phyloP scores from a whole-genome alignment of 495 filamentous ascomycete genomes.

The Aspergillus taichungensis region DNA sequence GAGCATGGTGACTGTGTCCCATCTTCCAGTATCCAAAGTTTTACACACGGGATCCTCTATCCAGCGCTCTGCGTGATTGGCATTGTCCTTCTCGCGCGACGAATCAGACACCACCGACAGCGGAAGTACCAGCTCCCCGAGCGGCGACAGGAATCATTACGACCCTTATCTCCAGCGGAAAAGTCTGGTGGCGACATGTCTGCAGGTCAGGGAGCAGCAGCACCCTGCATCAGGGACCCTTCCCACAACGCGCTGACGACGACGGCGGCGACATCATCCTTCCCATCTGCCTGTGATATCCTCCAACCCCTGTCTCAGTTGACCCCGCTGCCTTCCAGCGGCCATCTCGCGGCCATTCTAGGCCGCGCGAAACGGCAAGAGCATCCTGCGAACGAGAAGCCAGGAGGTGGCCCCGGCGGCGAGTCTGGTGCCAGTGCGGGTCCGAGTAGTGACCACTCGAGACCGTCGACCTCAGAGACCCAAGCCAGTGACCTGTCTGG shows the following conservation, averaged over 20 bases:
- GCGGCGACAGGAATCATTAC: slow-evolving; percentile 16
- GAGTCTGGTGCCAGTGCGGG: not conserved
- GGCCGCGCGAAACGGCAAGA: slow-evolving; percentile 1
- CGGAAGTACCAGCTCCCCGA: slow-evolving; percentile 5
- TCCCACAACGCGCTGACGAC: slow-evolving; percentile 1
- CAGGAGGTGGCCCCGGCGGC: slow-evolving; percentile 4
- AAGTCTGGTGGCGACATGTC: slow-evolving; percentile 14
- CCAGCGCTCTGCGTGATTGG: slow-evolving; percentile 11
- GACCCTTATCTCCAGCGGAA: slow-evolving; percentile 3
- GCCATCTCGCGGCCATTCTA: slow-evolving; percentile 14
- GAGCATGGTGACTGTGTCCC: slow-evolving; percentile 7
- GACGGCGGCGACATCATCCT: not conserved
- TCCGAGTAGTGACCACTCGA: slow-evolving; percentile 1
- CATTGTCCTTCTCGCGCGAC: slow-evolving; percentile 10
- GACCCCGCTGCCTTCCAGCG: slow-evolving; percentile 21
- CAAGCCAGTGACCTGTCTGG: not conserved
- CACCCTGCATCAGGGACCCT: not conserved
- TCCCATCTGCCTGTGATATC: slow-evolving; percentile 29
- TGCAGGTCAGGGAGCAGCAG: slow-evolving; percentile 2
- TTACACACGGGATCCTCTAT: slow-evolving; percentile 12
- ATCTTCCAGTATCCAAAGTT: slow-evolving; percentile 6
- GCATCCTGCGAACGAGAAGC: slow-evolving; percentile 1
- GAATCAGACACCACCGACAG: slow-evolving; percentile 12
- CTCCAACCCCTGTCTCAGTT: slow-evolving; percentile 27
- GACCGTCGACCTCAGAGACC: slow-evolving; percentile 2